Percentiles rank a stretch among this genome's conserved stretches.
Evolutionary conservation across 2,329 filamentous ascomycete species (phyloP).

Genomic region (Ophiocordyceps australis): DNA sequence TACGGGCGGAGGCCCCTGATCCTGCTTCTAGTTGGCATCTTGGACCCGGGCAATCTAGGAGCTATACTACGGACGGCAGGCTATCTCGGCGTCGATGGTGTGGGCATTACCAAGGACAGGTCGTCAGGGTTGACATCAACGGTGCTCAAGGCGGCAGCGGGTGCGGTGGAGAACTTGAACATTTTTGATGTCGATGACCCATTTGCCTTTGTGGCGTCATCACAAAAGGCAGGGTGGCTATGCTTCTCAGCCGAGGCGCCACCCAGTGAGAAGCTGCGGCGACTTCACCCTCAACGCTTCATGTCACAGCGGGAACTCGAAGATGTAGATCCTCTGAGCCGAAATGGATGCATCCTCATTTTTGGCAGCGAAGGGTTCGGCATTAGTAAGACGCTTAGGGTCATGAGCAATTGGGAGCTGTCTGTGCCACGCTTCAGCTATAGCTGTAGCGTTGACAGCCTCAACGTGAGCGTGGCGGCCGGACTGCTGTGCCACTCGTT

Average conservation of each 20-base stretch:
- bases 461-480: constrained; percentile 85
- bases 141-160: constrained; percentile 73
- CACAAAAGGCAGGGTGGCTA: constrained; percentile 57
- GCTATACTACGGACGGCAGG: constrained; percentile 76
- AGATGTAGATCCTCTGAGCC: constrained; percentile 29
- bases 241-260: constrained; percentile 58
- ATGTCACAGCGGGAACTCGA: constrained; percentile 31
- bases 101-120: constrained; percentile 56
- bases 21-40: constrained; percentile 55
- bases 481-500: constrained; percentile 59
- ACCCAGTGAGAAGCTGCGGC: constrained; percentile 14
- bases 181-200: constrained; percentile 54
- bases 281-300: constrained; percentile 20
- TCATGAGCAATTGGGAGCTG: constrained; percentile 44
- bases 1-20: constrained; percentile 44
- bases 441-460: constrained; percentile 54
- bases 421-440: constrained; percentile 42
- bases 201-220: constrained; percentile 49
- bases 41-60: constrained; percentile 82
- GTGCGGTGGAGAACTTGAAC: constrained; percentile 65
- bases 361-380: constrained; percentile 71
- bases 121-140: constrained; percentile 61
- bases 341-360: constrained; percentile 58
- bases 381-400: constrained; percentile 43
- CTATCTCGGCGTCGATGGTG: constrained; percentile 76